Evolutionary conservation across 352 stramenopile genomes (phyloP).

Genomic region (Pythium brassicae): DNA sequence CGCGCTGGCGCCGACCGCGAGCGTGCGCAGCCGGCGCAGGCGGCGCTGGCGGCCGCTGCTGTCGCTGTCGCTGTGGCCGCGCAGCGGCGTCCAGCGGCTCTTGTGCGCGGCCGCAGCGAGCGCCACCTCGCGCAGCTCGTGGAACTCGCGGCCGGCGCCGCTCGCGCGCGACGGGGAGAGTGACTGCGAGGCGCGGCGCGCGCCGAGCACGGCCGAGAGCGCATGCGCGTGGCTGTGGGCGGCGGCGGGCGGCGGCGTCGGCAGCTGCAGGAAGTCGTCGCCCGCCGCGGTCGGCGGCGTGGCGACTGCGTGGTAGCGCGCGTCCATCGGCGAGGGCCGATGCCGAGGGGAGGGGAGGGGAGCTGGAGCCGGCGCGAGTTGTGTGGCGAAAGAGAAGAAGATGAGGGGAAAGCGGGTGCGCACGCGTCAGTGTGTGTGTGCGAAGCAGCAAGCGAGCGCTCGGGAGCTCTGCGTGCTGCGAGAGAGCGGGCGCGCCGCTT

Average conservation of each 20-base stretch:
- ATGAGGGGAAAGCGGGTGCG: too few relatives aligned
- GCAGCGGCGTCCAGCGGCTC: slow-evolving; percentile 23
- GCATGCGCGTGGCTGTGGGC: slow-evolving; percentile 37
- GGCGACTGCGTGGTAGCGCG: slow-evolving; percentile 26
- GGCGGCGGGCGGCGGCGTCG: neutral
- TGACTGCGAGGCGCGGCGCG: slow-evolving; percentile 7
- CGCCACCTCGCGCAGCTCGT: slow-evolving; percentile 1
- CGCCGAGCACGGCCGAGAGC: slow-evolving; percentile 36
- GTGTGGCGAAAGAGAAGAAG: too few relatives aligned
- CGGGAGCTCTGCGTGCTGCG: too few relatives aligned
- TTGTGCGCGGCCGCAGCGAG: slow-evolving; percentile 15
- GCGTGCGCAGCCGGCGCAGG: slow-evolving; percentile 10
- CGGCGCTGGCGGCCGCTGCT: slow-evolving; percentile 14
- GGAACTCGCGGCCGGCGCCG: slow-evolving; percentile 1
- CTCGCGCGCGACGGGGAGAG: slow-evolving; percentile 1
- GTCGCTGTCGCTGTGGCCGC: slow-evolving; percentile 26
- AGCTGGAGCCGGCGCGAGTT: too few relatives aligned
- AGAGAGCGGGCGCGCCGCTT: too few relatives aligned
- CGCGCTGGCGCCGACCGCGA: slow-evolving; percentile 29
- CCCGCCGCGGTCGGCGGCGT: slow-evolving; percentile 20
- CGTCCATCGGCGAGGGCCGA: too few relatives aligned
- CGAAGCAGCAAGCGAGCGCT: too few relatives aligned
- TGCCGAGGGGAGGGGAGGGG: too few relatives aligned
- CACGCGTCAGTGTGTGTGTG: too few relatives aligned
- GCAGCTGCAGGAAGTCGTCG: neutral